phyloP scores from a whole-genome alignment of 2,329 filamentous ascomycete species.

The Penicillium olsonii region DNA sequence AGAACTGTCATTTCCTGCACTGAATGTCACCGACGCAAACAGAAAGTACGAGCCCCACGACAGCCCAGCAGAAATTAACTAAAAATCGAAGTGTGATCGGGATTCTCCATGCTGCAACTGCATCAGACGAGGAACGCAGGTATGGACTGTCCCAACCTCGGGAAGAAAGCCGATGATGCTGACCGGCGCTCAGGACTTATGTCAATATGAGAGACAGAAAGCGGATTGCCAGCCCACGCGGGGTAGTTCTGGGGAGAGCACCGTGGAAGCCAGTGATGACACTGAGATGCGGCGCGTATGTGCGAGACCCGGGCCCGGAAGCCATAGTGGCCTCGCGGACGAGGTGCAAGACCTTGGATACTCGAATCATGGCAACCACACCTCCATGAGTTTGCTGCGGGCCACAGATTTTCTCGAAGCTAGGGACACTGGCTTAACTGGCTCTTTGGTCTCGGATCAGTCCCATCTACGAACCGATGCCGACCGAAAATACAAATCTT shows the following conservation, averaged over 20 bases:
- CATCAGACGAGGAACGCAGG: slow-evolving; percentile 17
- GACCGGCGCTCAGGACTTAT: no score
- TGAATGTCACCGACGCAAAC: no score
- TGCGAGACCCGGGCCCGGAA: neutral
- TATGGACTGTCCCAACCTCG: no score
- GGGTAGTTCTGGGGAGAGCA: neutral
- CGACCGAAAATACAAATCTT: slow-evolving; percentile 5
- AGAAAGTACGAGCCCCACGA: no score
- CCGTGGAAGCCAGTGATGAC: neutral
- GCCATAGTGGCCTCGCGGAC: neutral
- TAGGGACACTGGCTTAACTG: neutral
- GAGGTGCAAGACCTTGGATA: slow-evolving; percentile 16
- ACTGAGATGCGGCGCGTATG: neutral
- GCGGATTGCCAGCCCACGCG: slow-evolving; percentile 1
- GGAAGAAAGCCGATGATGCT: no score
- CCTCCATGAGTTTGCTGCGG: slow-evolving; percentile 15
- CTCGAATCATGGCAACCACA: slow-evolving; percentile 11
- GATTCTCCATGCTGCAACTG: slow-evolving; percentile 20
- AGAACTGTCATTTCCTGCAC: no score
- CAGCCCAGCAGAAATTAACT: no score
- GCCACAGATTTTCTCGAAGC: slow-evolving; percentile 5
- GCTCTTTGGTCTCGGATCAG: neutral
- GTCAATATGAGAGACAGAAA: slow-evolving; percentile 13
- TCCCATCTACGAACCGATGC: neutral
- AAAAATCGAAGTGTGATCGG: slow-evolving; percentile 15